These are phyloP conservation scores for Apiospora hydei DNA, from an alignment of 2,329 filamentous ascomycete genomes.

Conservation along the genomic window DNA sequence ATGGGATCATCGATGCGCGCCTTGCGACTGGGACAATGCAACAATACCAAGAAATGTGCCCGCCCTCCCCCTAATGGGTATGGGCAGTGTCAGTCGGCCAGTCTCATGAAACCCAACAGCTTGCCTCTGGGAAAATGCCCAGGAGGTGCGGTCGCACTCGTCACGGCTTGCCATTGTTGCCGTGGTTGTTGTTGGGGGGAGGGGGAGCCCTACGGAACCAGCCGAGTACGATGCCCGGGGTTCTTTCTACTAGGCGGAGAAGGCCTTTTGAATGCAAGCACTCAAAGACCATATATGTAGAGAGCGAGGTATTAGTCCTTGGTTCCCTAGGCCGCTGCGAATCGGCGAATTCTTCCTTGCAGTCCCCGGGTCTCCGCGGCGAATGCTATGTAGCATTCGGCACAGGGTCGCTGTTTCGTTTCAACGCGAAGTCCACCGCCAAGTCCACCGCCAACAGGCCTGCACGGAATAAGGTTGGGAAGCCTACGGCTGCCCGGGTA, in stretches of 20 bases:
- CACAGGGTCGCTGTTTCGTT: constrained; percentile 23
- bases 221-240: not conserved
- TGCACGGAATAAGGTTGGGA: constrained; percentile 22
- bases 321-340: not conserved
- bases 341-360: constrained; percentile 13
- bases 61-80: not conserved
- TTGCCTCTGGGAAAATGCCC: not conserved
- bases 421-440: not conserved
- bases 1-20: constrained; percentile 21
- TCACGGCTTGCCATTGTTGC: not conserved
- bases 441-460: not conserved
- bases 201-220: not conserved
- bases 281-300: not conserved
- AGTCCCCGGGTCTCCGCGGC: constrained; percentile 1
- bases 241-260: not conserved
- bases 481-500: constrained; percentile 20
- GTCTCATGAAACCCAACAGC: not conserved
- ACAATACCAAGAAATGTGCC: not conserved
- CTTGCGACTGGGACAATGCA: constrained; percentile 19
- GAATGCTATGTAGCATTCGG: constrained; percentile 22
- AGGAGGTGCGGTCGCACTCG: not conserved
- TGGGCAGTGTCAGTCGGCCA: not conserved
- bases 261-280: not conserved
- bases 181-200: no score
- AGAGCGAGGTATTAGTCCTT: not conserved